These are phyloP conservation scores for Metschnikowia lochheadii DNA, from an alignment of 805 yeast species.

Conservation along the genomic window DNA sequence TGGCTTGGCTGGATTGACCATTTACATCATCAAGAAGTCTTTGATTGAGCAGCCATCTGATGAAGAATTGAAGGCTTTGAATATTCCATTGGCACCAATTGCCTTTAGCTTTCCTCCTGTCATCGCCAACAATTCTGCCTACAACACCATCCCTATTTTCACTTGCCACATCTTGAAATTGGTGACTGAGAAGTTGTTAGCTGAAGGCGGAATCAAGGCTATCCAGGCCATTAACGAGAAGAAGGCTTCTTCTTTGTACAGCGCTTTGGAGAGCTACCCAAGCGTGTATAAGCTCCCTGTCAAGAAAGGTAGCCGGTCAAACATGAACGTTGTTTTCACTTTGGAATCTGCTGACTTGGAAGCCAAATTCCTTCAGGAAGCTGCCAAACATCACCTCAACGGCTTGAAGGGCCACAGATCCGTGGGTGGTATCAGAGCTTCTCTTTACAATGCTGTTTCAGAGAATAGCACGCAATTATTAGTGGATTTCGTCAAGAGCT, in stretches of 20 bases:
- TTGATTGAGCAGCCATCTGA: constrained; percentile 66
- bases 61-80: constrained; percentile 52
- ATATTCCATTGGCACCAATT: constrained; percentile 81
- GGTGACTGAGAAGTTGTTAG: constrained; percentile 61
- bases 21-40: constrained; percentile 83
- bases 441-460: constrained; percentile 84
- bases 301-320: constrained; percentile 58
- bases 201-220: constrained; percentile 64
- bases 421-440: constrained; percentile 95
- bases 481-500: constrained; percentile 53
- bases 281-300: constrained; percentile 66
- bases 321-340: constrained; percentile 93
- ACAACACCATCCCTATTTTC: constrained; percentile 94
- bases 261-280: constrained; percentile 62
- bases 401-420: constrained; percentile 96
- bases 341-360: constrained; percentile 62
- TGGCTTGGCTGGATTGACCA: constrained; percentile 92
- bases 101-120: constrained; percentile 85
- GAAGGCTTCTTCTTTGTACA: constrained; percentile 66
- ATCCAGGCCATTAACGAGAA: constrained; percentile 55
- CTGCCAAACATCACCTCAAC: constrained; percentile 53
- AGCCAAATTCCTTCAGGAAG: constrained; percentile 63
- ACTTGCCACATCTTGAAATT: constrained; percentile 82
- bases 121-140: constrained; percentile 84
- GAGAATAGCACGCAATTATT: constrained; percentile 55